These are phyloP conservation scores for Fistulifera pelliculosa DNA, from an alignment of 108 stramenopile species.

Conservation along the genomic window DNA sequence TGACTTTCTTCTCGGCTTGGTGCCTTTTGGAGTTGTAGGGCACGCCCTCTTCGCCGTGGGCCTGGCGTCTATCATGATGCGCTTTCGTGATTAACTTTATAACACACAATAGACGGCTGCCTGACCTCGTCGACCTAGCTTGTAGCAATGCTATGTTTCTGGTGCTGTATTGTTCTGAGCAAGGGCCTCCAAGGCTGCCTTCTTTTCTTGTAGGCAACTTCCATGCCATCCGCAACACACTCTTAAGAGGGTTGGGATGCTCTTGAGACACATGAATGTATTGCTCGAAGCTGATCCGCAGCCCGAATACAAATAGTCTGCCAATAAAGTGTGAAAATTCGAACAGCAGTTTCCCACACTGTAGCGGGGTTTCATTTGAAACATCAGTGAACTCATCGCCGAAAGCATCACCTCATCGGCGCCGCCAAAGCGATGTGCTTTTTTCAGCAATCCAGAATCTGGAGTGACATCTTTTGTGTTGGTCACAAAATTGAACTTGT, in stretches of 20 bases:
- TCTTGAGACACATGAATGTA: conserved; percentile 29
- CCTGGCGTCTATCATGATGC: no score
- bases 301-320: conserved; percentile 31
- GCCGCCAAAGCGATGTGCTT: not conserved
- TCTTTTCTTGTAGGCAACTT: not conserved
- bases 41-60: no score
- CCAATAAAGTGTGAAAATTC: conserved; percentile 29
- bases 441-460: conserved; percentile 16
- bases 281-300: conserved; percentile 25
- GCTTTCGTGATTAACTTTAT: no score
- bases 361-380: conserved; percentile 21
- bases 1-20: no score
- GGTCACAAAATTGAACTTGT: conserved; percentile 20
- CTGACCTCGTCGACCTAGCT: no score
- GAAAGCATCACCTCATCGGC: conserved; percentile 32
- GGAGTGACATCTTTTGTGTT: conserved; percentile 27
- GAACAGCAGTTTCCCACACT: conserved; percentile 41
- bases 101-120: no score
- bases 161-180: no score
- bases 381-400: conserved; percentile 23
- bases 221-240: conserved; percentile 28
- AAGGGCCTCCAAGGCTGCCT: not conserved
- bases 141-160: no score
- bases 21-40: no score
- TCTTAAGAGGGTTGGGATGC: conserved; percentile 28